Evolutionary conservation across 129 eudicot genomes (phyloP).

Genomic region (Flaveria robusta): DNA sequence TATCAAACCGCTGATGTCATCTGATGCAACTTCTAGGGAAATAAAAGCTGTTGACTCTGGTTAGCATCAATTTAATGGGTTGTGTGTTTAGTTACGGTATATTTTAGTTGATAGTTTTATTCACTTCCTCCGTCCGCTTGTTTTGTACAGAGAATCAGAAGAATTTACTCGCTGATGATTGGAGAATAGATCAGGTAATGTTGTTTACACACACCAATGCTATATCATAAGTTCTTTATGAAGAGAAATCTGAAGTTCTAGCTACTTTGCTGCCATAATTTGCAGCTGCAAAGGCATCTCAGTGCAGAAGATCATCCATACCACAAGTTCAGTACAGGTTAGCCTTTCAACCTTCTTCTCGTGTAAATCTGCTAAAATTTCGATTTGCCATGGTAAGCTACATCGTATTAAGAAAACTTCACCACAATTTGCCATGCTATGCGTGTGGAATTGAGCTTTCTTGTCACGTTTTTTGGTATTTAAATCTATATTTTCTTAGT

Average conservation of each 20-base stretch:
- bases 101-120: conserved; percentile 24
- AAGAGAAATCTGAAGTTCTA: conserved; percentile 10
- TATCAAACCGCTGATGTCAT: conserved; percentile 91
- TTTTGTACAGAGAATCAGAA: conserved; percentile 74
- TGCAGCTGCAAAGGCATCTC: conserved; percentile 89
- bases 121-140: not conserved
- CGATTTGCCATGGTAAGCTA: not conserved
- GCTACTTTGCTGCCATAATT: conserved; percentile 12
- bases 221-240: not conserved
- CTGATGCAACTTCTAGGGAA: conserved; percentile 96
- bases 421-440: not conserved
- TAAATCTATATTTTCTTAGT: not conserved
- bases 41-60: conserved; percentile 99
- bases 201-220: conserved; percentile 13
- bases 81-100: conserved; percentile 17
- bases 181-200: conserved; percentile 92
- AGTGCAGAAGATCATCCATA: conserved; percentile 73
- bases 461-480: not conserved
- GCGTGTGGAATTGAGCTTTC: conserved; percentile 7
- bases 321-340: conserved; percentile 97
- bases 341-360: conserved; percentile 25
- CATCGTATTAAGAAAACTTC: not conserved
- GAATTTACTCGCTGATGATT: conserved; percentile 84
- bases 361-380: not conserved
- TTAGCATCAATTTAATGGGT: conserved; percentile 34